Conservation (phyloP, 1,139 yeast species). For the Barnettozyma hawaiiensis region DNA sequence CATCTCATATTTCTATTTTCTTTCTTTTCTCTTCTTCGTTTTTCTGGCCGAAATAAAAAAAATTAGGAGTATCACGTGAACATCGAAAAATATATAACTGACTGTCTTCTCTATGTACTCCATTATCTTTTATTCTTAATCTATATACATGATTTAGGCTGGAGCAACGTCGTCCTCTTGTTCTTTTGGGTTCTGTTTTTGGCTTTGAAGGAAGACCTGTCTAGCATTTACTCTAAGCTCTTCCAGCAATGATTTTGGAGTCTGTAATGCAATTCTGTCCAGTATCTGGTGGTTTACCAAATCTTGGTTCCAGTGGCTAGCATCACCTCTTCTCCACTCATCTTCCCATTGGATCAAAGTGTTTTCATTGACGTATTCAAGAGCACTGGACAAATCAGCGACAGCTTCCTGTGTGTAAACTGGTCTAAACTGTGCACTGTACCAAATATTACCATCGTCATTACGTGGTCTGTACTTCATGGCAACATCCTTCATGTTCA, state of each 20-base stretch:
- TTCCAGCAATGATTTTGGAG: constrained; percentile 57
- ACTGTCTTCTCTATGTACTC: too few relatives aligned
- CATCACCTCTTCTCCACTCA: constrained; percentile 81
- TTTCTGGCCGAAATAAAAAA: background rate
- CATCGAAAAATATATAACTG: too few relatives aligned
- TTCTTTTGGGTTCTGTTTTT: too few relatives aligned
- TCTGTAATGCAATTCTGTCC: constrained; percentile 59
- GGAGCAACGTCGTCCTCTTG: background rate
- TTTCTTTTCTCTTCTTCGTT: background rate
- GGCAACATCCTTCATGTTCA: constrained; percentile 52
- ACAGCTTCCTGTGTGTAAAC: constrained; percentile 89
- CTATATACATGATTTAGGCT: background rate
- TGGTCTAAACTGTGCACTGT: constrained; percentile 81
- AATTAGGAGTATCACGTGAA: background rate
- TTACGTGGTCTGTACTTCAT: constrained; percentile 65
- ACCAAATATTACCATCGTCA: constrained; percentile 79
- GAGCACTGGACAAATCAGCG: constrained; percentile 72
- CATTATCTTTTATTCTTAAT: background rate
- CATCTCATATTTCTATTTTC: background rate
- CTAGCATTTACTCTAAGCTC: constrained; percentile 41
- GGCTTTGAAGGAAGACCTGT: constrained; percentile 21
- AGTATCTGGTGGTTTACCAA: constrained; percentile 54
- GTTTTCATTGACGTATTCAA: constrained; percentile 50
- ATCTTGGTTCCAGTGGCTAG: constrained; percentile 52
- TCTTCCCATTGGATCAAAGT: constrained; percentile 74